phyloP scores from a whole-genome alignment of 108 stramenopile species.

The Conticribra guillardii region DNA sequence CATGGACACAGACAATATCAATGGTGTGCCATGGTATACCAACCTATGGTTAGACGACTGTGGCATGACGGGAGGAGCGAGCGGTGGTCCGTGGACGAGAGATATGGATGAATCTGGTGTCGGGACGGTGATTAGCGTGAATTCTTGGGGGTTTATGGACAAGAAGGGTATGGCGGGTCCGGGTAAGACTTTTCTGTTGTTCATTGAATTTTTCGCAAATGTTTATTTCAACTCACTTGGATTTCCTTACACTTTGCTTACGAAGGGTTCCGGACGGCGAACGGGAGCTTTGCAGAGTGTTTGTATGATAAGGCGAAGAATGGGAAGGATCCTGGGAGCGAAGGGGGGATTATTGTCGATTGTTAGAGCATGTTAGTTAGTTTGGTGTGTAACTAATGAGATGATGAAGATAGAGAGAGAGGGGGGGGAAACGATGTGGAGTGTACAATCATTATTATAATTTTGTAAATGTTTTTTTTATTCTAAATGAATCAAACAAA shows the following conservation, averaged over 20 bases:
- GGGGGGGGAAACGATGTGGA: too few relatives aligned
- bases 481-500: too few relatives aligned
- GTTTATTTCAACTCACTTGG: too few relatives aligned
- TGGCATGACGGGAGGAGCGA: slow-evolving; percentile 27
- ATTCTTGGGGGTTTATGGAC: slow-evolving; percentile 37
- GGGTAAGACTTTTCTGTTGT: too few relatives aligned
- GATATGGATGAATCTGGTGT: slow-evolving; percentile 19
- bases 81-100: slow-evolving; percentile 25
- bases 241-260: too few relatives aligned
- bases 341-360: slow-evolving; percentile 8
- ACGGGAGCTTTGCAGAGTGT: slow-evolving; percentile 35
- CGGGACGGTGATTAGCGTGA: slow-evolving; percentile 24
- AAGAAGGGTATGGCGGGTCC: slow-evolving; percentile 32
- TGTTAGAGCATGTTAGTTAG: too few relatives aligned
- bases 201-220: too few relatives aligned
- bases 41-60: slow-evolving; percentile 28
- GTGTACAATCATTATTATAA: too few relatives aligned
- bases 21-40: slow-evolving; percentile 21
- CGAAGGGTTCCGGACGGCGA: slow-evolving; percentile 20
- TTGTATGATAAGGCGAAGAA: slow-evolving; percentile 23
- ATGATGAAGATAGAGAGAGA: too few relatives aligned
- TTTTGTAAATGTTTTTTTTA: too few relatives aligned
- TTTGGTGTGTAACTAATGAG: too few relatives aligned
- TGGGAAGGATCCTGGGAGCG: slow-evolving; percentile 23
- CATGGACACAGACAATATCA: slow-evolving; percentile 1